Conservation (phyloP, 176 grass and related monocot genomes). For the Avena sativa region DNA sequence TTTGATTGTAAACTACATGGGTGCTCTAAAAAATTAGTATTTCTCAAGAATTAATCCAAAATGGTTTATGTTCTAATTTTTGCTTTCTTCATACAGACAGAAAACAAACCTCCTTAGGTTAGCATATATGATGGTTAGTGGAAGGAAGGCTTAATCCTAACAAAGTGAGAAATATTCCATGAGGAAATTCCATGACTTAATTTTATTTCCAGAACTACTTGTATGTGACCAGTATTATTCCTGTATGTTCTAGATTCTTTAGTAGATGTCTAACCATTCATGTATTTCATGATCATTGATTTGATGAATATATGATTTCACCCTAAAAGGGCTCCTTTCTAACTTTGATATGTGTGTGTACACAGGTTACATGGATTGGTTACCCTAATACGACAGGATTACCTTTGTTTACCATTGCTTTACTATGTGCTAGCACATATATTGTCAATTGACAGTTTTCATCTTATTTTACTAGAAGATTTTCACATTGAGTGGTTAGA, state of each 20-base stretch:
- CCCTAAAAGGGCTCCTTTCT: slow-evolving; percentile 3
- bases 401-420: slow-evolving; percentile 30
- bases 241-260: not conserved
- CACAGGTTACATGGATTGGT: slow-evolving; percentile 96
- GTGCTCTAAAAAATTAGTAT: too few relatives aligned
- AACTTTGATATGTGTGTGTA: slow-evolving; percentile 29
- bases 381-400: slow-evolving; percentile 99
- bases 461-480: too few relatives aligned
- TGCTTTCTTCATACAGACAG: too few relatives aligned
- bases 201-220: slow-evolving; percentile 32
- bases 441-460: too few relatives aligned
- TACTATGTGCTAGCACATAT: too few relatives aligned
- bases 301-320: slow-evolving; percentile 26
- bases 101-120: too few relatives aligned
- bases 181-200: slow-evolving; percentile 18
- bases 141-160: too few relatives aligned
- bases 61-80: too few relatives aligned
- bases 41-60: too few relatives aligned
- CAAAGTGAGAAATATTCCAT: not conserved
- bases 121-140: too few relatives aligned
- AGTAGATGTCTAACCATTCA: slow-evolving; percentile 8
- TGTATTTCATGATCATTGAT: slow-evolving; percentile 12
- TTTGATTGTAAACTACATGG: too few relatives aligned
- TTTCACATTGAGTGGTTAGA: too few relatives aligned
- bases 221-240: slow-evolving; percentile 26